These are phyloP conservation scores for Hordeum pubiflorum DNA, from an alignment of 202 grass and related monocot genomes.

Conservation along the genomic window DNA sequence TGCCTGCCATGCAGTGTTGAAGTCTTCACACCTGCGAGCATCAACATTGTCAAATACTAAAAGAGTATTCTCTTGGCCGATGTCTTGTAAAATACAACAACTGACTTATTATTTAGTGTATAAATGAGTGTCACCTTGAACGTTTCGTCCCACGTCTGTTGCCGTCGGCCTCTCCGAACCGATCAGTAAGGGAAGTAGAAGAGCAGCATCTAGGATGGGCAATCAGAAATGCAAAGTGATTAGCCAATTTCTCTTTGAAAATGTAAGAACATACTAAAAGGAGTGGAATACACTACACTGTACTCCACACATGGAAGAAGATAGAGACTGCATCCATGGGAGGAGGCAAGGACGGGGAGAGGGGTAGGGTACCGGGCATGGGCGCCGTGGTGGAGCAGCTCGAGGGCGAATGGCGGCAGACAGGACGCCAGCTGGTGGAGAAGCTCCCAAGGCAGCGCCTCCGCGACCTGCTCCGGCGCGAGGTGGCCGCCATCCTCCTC, in stretches of 20 bases:
- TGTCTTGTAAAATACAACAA: background rate
- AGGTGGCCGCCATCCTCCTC: background rate
- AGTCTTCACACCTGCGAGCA: conserved; percentile 55
- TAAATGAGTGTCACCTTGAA: conserved; percentile 22
- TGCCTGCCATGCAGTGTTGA: conserved; percentile 55
- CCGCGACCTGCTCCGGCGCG: conserved; percentile 34
- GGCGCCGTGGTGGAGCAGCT: conserved; percentile 50
- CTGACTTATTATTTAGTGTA: background rate
- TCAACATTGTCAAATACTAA: background rate
- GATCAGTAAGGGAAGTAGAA: background rate
- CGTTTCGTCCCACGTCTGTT: conserved; percentile 29
- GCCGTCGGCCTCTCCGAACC: background rate
- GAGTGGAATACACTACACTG: background rate
- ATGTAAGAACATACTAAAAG: background rate
- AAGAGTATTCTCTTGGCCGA: background rate
- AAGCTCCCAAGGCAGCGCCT: conserved; percentile 64
- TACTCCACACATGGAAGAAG: background rate
- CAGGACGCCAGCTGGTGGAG: conserved; percentile 44
- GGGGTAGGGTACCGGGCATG: conserved; percentile 18
- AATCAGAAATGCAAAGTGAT: background rate
- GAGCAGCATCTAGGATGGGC: conserved; percentile 13
- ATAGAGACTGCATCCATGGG: background rate
- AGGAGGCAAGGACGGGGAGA: background rate
- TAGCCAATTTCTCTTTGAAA: background rate
- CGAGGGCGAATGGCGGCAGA: conserved; percentile 60